These are phyloP conservation scores for Cryphonectria naterciae DNA, from an alignment of 2,329 filamentous ascomycete genomes.

Conservation along the genomic window DNA sequence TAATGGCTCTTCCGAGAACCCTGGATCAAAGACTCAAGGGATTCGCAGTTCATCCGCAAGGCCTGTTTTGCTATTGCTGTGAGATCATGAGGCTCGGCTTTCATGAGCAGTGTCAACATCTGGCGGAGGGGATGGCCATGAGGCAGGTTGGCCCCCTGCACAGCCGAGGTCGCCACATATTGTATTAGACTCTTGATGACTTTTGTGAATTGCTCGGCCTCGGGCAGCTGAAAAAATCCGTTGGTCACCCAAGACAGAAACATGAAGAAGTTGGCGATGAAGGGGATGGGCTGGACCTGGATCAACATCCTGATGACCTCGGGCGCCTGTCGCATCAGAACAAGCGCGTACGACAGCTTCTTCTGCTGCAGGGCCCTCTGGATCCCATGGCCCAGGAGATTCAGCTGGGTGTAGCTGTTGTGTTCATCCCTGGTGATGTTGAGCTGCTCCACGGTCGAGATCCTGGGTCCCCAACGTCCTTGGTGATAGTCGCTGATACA, in stretches of 20 bases:
- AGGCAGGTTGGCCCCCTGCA: neutral
- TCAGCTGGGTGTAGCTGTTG: neutral
- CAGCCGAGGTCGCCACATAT: constrained; percentile 1
- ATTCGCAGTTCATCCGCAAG: constrained; percentile 9
- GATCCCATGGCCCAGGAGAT: constrained; percentile 1
- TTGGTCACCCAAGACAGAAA: neutral
- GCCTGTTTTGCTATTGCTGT: neutral
- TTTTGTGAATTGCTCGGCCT: constrained; percentile 7
- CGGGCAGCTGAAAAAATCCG: neutral
- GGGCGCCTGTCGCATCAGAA: constrained; percentile 8
- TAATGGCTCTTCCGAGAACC: constrained; percentile 13
- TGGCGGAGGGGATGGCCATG: constrained; percentile 1
- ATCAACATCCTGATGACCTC: neutral
- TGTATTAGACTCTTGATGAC: neutral
- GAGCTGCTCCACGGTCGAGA: constrained; percentile 11
- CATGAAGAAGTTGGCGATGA: constrained; percentile 10
- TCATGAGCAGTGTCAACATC: neutral
- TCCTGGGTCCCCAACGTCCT: neutral
- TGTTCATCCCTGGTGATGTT: neutral
- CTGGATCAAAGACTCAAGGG: constrained; percentile 7
- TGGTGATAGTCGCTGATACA: neutral
- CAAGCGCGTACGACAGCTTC: constrained; percentile 2
- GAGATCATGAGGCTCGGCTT: neutral
- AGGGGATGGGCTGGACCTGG: neutral
- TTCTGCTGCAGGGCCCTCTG: neutral